Conservation (phyloP, 495 filamentous ascomycete genomes). For the Penicillium ochrochloron region DNA sequence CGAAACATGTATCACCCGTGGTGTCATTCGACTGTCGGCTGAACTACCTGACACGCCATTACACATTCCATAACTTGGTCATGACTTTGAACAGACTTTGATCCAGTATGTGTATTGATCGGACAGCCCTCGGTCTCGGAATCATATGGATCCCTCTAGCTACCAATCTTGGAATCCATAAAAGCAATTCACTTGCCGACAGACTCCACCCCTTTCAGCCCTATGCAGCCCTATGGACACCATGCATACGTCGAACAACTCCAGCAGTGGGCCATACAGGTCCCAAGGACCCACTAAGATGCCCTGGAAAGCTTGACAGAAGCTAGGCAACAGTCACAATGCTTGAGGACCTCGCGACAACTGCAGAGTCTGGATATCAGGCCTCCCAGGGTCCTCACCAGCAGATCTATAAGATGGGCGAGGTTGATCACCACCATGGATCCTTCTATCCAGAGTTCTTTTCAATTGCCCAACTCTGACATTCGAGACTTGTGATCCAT, state of each 20-base stretch:
- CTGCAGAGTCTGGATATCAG: background rate
- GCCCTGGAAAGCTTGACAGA: background rate
- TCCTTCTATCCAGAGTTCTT: background rate
- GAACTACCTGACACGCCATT: background rate
- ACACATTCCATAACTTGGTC: background rate
- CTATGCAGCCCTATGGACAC: background rate
- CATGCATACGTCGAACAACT: background rate
- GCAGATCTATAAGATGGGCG: background rate
- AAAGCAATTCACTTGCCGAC: background rate
- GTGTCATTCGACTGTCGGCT: background rate
- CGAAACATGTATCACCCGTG: background rate
- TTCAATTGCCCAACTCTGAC: background rate
- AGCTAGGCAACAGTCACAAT: background rate
- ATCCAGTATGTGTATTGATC: background rate
- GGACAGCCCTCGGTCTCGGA: background rate
- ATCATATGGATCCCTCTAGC: background rate
- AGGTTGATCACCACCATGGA: background rate
- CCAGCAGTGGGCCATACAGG: background rate
- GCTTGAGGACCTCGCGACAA: background rate
- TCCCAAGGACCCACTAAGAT: background rate
- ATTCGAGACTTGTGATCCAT: conserved; percentile 3
- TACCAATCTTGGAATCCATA: background rate
- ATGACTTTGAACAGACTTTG: background rate
- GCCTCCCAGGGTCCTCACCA: background rate
- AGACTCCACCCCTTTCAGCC: conserved; percentile 21